Evolutionary conservation across 352 stramenopile genomes (phyloP), one percentile per base, ranked within the genome.

Genomic region (Phytophthora europaea): DNA sequence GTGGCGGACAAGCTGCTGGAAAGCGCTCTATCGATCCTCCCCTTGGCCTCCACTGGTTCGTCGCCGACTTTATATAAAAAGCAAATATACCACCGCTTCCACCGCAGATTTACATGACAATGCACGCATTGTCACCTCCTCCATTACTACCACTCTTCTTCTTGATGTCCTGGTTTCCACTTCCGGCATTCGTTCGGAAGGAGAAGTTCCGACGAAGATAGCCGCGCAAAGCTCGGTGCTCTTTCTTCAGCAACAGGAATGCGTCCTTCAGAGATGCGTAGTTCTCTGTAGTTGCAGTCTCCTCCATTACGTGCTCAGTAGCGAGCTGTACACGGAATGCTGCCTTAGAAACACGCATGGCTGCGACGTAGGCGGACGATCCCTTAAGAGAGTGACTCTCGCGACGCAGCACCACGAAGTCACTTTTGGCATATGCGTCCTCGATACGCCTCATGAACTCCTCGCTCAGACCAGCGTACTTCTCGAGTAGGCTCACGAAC

Each of bases 341-440:
- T 9, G 87, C 82, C 69, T 96, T 96, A 10, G 87, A 94, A 28
- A 96, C 86, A 28, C 90, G 85, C 80, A 94, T 84, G 1, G 90
- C 90, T 8, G 90, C 90, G 2, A 95, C 88, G 50, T 96, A 96
- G 10, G 90, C 90, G 1, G 90, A 95, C 7, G 87, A 94, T n/a
- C 90, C 89, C 68, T 96, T 96, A n/a, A 96, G 68, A 12, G 90
- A 96, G 65, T 96, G 90, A 58, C 85, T 92, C 65, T 95, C 88
- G 4, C 88, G 84, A 4, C 88, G 79, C 26, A 96, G 70, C 12
- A 91, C 82, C 3, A 89, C 70, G 59, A 84, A 94, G 64, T 96
- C 85, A 13, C 68, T 65, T 2, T 64, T 70, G 13, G 66, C 51
- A 66, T 87, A 94, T 9, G 85, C 83, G 26, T 79, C 79, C 38